Evolutionary conservation across 2,329 filamentous ascomycete species (phyloP).

Genomic region (Malbranchea zuffiana): DNA sequence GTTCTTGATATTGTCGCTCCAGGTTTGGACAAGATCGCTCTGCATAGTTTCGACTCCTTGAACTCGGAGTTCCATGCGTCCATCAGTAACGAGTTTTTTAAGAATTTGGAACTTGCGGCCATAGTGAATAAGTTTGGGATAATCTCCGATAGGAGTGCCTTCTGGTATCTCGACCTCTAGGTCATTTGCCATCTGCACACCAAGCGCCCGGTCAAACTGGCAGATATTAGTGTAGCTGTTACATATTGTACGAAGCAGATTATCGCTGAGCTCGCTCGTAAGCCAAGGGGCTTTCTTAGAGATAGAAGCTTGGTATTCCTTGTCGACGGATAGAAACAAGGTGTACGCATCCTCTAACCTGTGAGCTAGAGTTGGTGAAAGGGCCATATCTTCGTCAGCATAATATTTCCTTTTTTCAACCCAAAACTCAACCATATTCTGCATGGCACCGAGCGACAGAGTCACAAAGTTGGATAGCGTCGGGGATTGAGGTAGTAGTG

Average conservation of each 20-base stretch:
- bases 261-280: slow-evolving; percentile 32
- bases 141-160: slow-evolving; percentile 19
- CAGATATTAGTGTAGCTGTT: slow-evolving; percentile 24
- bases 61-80: slow-evolving; percentile 83
- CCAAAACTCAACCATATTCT: slow-evolving; percentile 24
- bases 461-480: slow-evolving; percentile 20
- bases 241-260: slow-evolving; percentile 27
- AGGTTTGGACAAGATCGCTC: slow-evolving; percentile 55
- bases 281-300: slow-evolving; percentile 34
- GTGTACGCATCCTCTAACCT: slow-evolving; percentile 21
- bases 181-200: slow-evolving; percentile 26
- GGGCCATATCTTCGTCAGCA: slow-evolving; percentile 17
- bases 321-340: slow-evolving; percentile 25
- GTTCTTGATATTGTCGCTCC: slow-evolving; percentile 45
- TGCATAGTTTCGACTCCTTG: slow-evolving; percentile 67
- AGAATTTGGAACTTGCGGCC: slow-evolving; percentile 60
- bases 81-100: slow-evolving; percentile 64
- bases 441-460: slow-evolving; percentile 18
- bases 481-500: slow-evolving; percentile 23
- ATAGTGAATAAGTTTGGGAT: slow-evolving; percentile 31
- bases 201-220: slow-evolving; percentile 22
- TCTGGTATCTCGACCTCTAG: slow-evolving; percentile 28
- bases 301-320: slow-evolving; percentile 30
- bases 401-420: slow-evolving; percentile 20
- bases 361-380: slow-evolving; percentile 15